phyloP scores from a whole-genome alignment of 2,329 filamentous ascomycete genomes.

The Ceratocystis harringtonii region DNA sequence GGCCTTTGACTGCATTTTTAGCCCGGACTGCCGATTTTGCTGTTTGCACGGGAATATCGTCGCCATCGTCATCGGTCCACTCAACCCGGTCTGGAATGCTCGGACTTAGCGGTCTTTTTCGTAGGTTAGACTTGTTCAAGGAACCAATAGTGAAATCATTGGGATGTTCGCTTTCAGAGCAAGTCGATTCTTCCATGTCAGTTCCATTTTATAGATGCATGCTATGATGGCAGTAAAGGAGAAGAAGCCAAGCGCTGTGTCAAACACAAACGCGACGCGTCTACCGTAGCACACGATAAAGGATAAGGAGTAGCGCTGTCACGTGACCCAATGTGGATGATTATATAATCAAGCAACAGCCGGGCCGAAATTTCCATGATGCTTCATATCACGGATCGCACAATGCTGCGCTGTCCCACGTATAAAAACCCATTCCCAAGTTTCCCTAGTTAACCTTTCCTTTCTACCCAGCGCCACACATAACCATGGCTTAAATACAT shows the following conservation, averaged over 20 bases:
- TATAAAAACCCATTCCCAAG: too few species aligned
- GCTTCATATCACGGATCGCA: too few species aligned
- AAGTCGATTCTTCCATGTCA: neutral
- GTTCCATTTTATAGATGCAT: neutral
- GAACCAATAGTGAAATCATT: neutral
- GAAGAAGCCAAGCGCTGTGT: neutral
- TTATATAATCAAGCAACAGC: neutral
- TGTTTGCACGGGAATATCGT: neutral
- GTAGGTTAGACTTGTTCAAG: neutral
- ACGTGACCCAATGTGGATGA: neutral
- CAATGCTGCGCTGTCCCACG: too few species aligned
- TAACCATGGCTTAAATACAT: too few species aligned
- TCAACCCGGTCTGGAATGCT: conserved; percentile 5
- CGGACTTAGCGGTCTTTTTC: neutral
- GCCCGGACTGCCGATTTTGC: neutral
- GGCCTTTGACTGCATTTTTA: neutral
- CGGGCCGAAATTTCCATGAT: neutral
- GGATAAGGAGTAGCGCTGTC: neutral
- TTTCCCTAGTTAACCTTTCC: too few species aligned
- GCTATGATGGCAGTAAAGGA: neutral
- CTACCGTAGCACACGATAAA: neutral
- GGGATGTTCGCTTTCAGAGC: neutral
- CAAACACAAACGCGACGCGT: neutral
- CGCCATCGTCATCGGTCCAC: conserved; percentile 12
- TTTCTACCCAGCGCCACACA: too few species aligned